A percentile compares a stretch with the other conserved stretches of the same genome.
These are phyloP conservation scores for Wickerhamomyces alni DNA, from an alignment of 805 yeast genomes.

Conservation along the genomic window DNA sequence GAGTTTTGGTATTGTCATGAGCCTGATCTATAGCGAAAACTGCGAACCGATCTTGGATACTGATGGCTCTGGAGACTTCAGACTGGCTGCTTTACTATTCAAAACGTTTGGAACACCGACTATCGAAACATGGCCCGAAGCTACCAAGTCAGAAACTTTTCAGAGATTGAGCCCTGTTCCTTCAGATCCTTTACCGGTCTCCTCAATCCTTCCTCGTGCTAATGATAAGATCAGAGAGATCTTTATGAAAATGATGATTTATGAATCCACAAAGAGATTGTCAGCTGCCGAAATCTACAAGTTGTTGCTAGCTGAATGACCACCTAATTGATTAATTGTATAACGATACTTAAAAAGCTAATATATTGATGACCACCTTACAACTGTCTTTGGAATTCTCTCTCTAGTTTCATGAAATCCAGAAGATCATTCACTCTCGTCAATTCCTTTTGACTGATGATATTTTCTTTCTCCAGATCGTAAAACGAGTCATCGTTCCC, in stretches of 20 bases:
- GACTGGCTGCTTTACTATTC: constrained; percentile 49
- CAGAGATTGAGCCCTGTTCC: constrained; percentile 24
- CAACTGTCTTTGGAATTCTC: constrained; percentile 7
- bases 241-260: constrained; percentile 39
- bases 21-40: constrained; percentile 40
- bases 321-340: too few species aligned
- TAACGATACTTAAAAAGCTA: too few species aligned
- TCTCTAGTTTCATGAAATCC: constrained; percentile 20
- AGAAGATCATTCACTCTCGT: constrained; percentile 14
- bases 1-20: constrained; percentile 60
- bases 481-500: constrained; percentile 17
- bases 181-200: constrained; percentile 17
- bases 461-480: constrained; percentile 16
- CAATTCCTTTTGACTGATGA: constrained; percentile 18
- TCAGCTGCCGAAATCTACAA: constrained; percentile 23
- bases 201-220: constrained; percentile 31
- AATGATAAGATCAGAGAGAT: constrained; percentile 18
- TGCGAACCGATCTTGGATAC: constrained; percentile 32
- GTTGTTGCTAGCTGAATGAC: neutral
- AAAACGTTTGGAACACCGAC: constrained; percentile 59
- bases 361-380: too few species aligned
- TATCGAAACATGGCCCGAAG: constrained; percentile 36
- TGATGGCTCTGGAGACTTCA: constrained; percentile 47
- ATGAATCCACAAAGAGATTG: constrained; percentile 28
- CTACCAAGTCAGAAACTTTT: constrained; percentile 31